Conservation (phyloP, 1,284 basidiomycete species). For the Austroboletus niveus region DNA sequence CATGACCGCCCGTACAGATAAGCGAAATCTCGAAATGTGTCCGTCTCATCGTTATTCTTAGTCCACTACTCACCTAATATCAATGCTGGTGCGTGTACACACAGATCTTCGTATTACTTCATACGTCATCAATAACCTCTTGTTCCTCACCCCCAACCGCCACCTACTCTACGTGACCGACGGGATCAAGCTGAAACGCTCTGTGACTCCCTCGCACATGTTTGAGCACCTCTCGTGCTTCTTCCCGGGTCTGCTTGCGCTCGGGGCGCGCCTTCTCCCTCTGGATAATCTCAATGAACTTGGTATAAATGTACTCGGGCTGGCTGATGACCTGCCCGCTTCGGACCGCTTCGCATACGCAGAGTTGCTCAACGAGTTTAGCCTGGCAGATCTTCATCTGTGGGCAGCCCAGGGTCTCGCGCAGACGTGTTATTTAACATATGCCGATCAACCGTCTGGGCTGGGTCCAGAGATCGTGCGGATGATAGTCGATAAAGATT, state of each 20-base stretch:
- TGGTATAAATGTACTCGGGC: conserved; percentile 40
- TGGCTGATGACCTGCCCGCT: conserved; percentile 37
- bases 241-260: conserved; percentile 70
- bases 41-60: conserved; percentile 21
- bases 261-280: conserved; percentile 63
- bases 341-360: conserved; percentile 34
- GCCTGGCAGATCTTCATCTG: conserved; percentile 51
- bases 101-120: conserved; percentile 62
- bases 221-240: conserved; percentile 80
- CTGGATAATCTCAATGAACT: conserved; percentile 46
- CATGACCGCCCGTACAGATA: conserved; percentile 59
- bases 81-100: background rate
- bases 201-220: conserved; percentile 42
- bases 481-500: conserved; percentile 34
- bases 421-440: conserved; percentile 65
- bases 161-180: conserved; percentile 72
- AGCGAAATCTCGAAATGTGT: conserved; percentile 63
- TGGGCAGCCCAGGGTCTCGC: conserved; percentile 70
- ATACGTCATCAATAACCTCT: conserved; percentile 58
- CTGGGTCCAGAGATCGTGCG: conserved; percentile 58
- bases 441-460: conserved; percentile 60
- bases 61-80: background rate
- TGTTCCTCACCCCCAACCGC: conserved; percentile 65
- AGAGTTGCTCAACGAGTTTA: conserved; percentile 35
- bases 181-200: conserved; percentile 26